Percentiles rank a stretch among this genome's conserved stretches.
These are phyloP conservation scores for Didymella pomorum DNA, from an alignment of 2,329 filamentous ascomycete genomes.

Conservation along the genomic window DNA sequence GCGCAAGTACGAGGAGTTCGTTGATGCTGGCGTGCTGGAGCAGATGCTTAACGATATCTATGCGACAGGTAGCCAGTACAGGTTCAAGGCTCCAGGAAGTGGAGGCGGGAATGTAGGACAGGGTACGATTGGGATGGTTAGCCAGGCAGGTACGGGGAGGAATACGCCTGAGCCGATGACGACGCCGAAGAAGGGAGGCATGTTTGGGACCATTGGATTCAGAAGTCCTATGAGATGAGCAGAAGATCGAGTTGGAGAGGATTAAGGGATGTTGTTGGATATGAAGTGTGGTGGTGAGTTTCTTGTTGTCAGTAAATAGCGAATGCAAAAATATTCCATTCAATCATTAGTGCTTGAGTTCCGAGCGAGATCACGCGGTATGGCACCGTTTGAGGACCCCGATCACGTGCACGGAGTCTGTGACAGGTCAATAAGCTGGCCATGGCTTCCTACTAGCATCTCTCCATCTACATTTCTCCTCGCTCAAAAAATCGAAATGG, in stretches of 20 bases:
- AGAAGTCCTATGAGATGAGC: constrained; percentile 43
- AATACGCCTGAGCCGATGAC: constrained; percentile 65
- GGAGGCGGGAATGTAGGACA: constrained; percentile 18
- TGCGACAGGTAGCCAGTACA: constrained; percentile 65
- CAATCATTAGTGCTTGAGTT: neutral
- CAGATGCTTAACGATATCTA: constrained; percentile 89
- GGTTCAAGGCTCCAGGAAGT: constrained; percentile 49
- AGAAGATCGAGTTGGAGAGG: neutral
- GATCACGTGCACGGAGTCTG: too few relatives aligned
- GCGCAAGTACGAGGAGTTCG: constrained; percentile 88
- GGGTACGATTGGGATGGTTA: constrained; percentile 21
- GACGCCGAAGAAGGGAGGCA: constrained; percentile 58
- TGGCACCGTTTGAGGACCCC: too few relatives aligned
- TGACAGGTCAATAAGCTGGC: too few relatives aligned
- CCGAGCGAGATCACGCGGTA: too few relatives aligned
- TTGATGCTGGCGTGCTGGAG: constrained; percentile 83
- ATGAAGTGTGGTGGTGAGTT: neutral
- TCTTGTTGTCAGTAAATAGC: neutral
- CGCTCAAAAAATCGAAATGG: too few relatives aligned
- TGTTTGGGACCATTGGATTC: constrained; percentile 50
- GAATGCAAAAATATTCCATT: neutral
- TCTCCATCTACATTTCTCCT: too few relatives aligned
- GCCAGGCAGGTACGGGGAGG: constrained; percentile 45
- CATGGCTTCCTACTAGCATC: too few relatives aligned
- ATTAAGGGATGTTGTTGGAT: constrained; percentile 5